These are phyloP conservation scores for Fragaria nilgerrensis DNA, from an alignment of 306 rosid species.

Conservation along the genomic window DNA sequence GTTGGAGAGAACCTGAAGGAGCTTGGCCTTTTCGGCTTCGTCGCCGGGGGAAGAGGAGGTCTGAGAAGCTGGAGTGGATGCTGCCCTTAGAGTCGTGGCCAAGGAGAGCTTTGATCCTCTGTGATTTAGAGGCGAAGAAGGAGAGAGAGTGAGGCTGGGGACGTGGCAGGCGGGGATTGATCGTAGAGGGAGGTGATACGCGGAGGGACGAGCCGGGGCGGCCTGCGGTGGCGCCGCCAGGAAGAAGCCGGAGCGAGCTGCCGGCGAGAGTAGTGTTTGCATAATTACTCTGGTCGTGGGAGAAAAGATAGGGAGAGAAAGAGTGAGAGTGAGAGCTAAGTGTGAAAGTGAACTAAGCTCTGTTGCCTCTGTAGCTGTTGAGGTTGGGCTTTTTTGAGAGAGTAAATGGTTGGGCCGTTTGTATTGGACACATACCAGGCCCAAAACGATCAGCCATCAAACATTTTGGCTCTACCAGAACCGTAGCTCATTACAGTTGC, in stretches of 20 bases:
- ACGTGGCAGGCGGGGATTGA: constrained; percentile 30
- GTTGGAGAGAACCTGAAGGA: constrained; percentile 59
- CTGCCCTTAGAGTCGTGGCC: constrained; percentile 30
- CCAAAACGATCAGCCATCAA: no score
- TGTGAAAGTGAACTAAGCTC: not conserved
- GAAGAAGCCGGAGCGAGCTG: constrained; percentile 43
- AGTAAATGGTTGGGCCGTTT: no score
- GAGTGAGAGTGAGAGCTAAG: not conserved
- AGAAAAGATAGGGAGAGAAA: constrained; percentile 3
- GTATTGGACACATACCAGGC: no score
- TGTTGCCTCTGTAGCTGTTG: not conserved
- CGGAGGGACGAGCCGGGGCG: constrained; percentile 17
- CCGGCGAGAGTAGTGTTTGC: constrained; percentile 74
- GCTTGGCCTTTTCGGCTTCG: constrained; percentile 72
- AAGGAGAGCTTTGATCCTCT: constrained; percentile 36
- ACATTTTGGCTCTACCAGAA: no score
- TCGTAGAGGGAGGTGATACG: constrained; percentile 20
- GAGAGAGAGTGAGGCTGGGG: constrained; percentile 21
- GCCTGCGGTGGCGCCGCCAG: constrained; percentile 22
- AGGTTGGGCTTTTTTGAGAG: not conserved
- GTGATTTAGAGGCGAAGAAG: constrained; percentile 25
- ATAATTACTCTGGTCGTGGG: constrained; percentile 25
- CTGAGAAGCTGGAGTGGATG: constrained; percentile 53
- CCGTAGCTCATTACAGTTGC: no score
- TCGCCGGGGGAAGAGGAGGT: constrained; percentile 41